Evolutionary conservation across 805 yeast species (phyloP).

Genomic region (Lachancea kluyveri): DNA sequence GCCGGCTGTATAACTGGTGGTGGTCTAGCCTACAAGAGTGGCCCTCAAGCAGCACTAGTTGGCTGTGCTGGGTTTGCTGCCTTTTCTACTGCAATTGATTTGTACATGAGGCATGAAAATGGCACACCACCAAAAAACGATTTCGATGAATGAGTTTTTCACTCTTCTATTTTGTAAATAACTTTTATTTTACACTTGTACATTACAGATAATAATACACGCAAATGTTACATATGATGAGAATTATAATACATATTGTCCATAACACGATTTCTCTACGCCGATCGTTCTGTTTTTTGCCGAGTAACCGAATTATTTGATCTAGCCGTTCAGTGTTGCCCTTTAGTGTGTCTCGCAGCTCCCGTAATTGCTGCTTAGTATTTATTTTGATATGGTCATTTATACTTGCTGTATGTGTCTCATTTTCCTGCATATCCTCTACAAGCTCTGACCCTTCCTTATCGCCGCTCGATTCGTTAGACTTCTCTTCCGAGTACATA

Average conservation of each 20-base stretch:
- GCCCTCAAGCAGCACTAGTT: constrained; percentile 84
- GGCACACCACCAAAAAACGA: constrained; percentile 82
- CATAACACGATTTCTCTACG: constrained; percentile 15
- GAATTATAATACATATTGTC: constrained; percentile 28
- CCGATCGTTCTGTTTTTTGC: constrained; percentile 5
- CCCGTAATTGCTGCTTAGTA: too few species aligned
- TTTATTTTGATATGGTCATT: too few species aligned
- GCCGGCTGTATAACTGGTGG: constrained; percentile 99
- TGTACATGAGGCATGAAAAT: constrained; percentile 79
- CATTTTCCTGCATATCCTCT: too few species aligned
- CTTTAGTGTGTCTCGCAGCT: constrained; percentile 4
- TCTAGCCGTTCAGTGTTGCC: constrained; percentile 23
- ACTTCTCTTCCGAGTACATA: too few species aligned
- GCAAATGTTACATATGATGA: constrained; percentile 22
- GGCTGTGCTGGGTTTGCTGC: constrained; percentile 99
- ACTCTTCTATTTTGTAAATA: not conserved
- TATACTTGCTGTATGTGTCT: too few species aligned
- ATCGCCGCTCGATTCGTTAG: too few species aligned
- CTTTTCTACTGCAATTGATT: constrained; percentile 81
- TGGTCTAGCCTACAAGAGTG: constrained; percentile 84
- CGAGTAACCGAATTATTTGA: constrained; percentile 17
- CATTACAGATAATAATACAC: constrained; percentile 23
- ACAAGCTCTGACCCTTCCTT: too few species aligned
- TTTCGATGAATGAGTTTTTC: constrained; percentile 56
- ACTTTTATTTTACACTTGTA: constrained; percentile 4